A percentile compares a stretch with the other conserved stretches of the same genome.
phyloP scores from a whole-genome alignment of 78 protist genomes.

The Isochrysis galbana region DNA sequence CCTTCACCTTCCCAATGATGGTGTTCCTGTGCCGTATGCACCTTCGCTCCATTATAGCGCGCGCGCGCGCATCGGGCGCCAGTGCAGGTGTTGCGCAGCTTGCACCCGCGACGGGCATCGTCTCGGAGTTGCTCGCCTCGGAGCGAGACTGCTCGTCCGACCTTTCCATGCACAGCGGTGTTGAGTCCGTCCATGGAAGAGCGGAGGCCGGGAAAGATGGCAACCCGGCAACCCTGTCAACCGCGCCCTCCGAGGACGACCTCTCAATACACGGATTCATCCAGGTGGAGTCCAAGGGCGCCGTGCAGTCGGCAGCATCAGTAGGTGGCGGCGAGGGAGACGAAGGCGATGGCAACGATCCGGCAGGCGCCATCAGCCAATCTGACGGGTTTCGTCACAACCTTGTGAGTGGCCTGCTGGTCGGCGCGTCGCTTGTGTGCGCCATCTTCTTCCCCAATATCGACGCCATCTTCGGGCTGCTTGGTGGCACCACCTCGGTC shows the following conservation, averaged over 20 bases:
- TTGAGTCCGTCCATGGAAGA: background rate
- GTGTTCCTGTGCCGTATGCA: background rate
- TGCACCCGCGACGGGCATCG: too few species aligned
- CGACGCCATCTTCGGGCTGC: conserved; percentile 13
- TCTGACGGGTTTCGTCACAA: background rate
- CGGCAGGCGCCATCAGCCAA: too few species aligned
- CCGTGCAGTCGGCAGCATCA: too few species aligned
- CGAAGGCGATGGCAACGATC: too few species aligned
- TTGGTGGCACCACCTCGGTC: background rate
- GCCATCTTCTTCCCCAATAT: background rate
- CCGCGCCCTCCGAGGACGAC: background rate
- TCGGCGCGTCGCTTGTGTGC: background rate
- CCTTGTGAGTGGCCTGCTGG: background rate
- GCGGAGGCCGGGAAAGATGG: too few species aligned
- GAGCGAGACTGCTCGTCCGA: background rate
- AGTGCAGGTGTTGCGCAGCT: too few species aligned
- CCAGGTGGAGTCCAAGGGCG: too few species aligned
- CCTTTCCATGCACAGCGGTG: too few species aligned
- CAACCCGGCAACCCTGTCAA: too few species aligned
- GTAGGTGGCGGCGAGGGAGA: too few species aligned
- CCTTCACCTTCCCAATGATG: conserved; percentile 29
- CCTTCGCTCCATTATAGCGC: background rate
- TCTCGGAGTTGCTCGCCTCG: background rate
- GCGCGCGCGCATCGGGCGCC: too few species aligned
- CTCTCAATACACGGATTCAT: too few species aligned